Evolutionary conservation across 192 early-diverging fungal genomes (phyloP).

Genomic region (Phycomyces nitens): DNA sequence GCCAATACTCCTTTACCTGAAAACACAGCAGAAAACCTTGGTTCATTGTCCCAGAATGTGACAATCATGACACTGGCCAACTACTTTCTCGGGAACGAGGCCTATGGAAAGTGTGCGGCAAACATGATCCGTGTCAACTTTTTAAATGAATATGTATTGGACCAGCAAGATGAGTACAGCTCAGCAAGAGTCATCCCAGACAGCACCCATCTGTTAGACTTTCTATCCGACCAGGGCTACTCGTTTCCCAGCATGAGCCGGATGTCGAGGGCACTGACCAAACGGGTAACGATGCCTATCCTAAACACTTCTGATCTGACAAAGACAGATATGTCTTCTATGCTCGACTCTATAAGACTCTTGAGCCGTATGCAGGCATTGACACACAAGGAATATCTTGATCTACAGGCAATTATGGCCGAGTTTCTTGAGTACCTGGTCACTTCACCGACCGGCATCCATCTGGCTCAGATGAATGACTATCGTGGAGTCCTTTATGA

Average conservation of each 20-base stretch:
- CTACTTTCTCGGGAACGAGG: conserved; percentile 50
- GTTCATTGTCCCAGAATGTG: conserved; percentile 49
- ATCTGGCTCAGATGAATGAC: conserved; percentile 52
- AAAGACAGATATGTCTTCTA: conserved; percentile 45
- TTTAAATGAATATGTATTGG: conserved; percentile 40
- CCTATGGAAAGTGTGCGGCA: conserved; percentile 51
- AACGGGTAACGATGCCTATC: conserved; percentile 24
- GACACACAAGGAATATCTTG: conserved; percentile 57
- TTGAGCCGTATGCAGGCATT: conserved; percentile 46
- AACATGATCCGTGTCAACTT: conserved; percentile 51
- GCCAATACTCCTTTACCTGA: no score
- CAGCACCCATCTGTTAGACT: conserved; percentile 42
- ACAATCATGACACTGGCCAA: conserved; percentile 51
- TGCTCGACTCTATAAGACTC: conserved; percentile 52
- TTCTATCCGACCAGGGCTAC: conserved; percentile 55
- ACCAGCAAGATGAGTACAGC: conserved; percentile 46
- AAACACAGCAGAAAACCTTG: conserved; percentile 2
- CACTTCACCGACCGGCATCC: conserved; percentile 50
- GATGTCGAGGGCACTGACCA: conserved; percentile 44
- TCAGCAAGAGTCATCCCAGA: conserved; percentile 36
- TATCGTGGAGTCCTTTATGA: conserved; percentile 57
- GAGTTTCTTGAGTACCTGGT: conserved; percentile 52
- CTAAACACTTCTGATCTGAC: conserved; percentile 40
- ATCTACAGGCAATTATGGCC: conserved; percentile 48
- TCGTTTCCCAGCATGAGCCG: conserved; percentile 53